A percentile compares a stretch with the other conserved stretches of the same genome.
phyloP scores from a whole-genome alignment of 768 basidiomycete species.

The Hericium coralloides region DNA sequence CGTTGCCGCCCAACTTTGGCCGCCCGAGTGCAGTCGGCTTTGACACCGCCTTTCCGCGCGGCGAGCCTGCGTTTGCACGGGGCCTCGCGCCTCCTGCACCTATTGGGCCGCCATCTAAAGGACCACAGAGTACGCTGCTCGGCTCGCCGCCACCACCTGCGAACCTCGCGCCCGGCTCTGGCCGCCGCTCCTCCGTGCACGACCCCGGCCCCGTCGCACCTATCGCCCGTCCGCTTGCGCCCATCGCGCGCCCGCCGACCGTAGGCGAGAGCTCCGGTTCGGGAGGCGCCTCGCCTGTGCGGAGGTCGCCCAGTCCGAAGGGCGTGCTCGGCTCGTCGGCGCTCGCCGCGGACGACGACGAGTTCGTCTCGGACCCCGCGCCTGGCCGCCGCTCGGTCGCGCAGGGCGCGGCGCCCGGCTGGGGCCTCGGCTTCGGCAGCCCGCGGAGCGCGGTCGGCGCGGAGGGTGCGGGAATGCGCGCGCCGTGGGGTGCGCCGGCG shows the following conservation, averaged over 20 bases:
- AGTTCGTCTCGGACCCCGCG: constrained; percentile 47
- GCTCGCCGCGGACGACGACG: constrained; percentile 71
- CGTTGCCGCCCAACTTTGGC: constrained; percentile 44
- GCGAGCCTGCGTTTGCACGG: constrained; percentile 25
- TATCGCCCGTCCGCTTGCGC: constrained; percentile 37
- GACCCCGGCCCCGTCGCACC: constrained; percentile 26
- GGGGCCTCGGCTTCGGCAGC: background rate
- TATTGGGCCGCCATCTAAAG: constrained; percentile 35
- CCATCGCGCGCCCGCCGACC: constrained; percentile 57
- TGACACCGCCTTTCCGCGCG: constrained; percentile 41
- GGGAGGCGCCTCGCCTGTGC: constrained; percentile 50
- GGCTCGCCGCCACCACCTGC: constrained; percentile 24
- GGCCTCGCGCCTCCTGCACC: constrained; percentile 34
- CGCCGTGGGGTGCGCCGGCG: constrained; percentile 5
- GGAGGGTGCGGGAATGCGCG: background rate
- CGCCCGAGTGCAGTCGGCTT: constrained; percentile 35
- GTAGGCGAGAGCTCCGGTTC: constrained; percentile 38
- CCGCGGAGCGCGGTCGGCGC: background rate
- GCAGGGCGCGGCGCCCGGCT: background rate
- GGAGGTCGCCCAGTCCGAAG: constrained; percentile 49
- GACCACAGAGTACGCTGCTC: constrained; percentile 27
- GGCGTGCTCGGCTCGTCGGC: constrained; percentile 70
- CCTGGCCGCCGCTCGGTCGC: constrained; percentile 29
- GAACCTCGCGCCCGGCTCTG: constrained; percentile 37
- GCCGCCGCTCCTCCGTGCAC: constrained; percentile 42